Evolutionary conservation across 257 asterid genomes (phyloP), one percentile per base, ranked within the genome.

Genomic region (Capsicum pubescens): DNA sequence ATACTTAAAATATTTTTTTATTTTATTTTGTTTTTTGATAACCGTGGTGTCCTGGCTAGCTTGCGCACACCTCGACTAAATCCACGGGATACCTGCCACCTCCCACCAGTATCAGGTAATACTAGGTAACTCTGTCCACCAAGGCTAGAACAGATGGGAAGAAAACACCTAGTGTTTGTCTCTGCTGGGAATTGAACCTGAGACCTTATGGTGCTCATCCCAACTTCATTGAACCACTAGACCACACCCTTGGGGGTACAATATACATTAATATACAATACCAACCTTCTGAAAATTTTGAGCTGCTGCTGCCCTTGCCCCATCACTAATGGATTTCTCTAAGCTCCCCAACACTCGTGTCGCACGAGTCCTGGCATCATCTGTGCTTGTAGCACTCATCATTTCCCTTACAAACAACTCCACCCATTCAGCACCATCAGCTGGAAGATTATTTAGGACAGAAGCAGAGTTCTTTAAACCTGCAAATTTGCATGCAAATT

Each of bases 401-500:
- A 95, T 91, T 91, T 95, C 97, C 69, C 71, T 87, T 81, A 95
- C 95, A 80, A 95, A 64, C 67, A 93, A 85, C 84, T 95, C 95
- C 74, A 94, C 97, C 98, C 98, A 94, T 71, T 90, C 93, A 0
- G 91, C 91, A 83, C 99, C 99, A 85, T 90, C 91, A 66, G 13
- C 87, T n/a, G 95, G 95, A 83, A 87, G 81, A 81, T 89, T 85
- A 48, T 80, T 81, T 68, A 87, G 91, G 76, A 64, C 69, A n/a
- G 83, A 83, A 87, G 90, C 87, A 82, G 85, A 6, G 16, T 85
- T 77, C 39, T 76, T 35, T 35, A 84, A 64, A 71, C 84, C 97
- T 92, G 89, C 54, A 42, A 87, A 87, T 78, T 63, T 12, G 79
- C 35, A 82, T 16, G 60, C 42, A 83, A 68, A 58, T 76, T 57